Percentiles rank a stretch among this genome's conserved stretches.
Conservation (phyloP, 2,329 filamentous ascomycete species). For the Fusarium oligoseptatum region DNA sequence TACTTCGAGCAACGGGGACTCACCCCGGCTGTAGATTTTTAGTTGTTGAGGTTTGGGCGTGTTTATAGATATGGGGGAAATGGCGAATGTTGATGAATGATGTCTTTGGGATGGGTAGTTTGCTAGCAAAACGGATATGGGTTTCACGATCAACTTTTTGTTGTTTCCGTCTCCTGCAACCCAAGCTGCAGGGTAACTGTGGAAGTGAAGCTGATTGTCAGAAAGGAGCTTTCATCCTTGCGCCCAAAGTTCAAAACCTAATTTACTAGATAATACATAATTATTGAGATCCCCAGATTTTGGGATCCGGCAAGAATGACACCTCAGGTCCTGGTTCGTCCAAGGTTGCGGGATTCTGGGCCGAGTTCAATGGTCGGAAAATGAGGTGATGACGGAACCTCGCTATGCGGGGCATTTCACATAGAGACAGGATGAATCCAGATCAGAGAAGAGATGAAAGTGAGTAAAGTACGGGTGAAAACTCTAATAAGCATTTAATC, state of each 20-base stretch:
- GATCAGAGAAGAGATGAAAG: not conserved
- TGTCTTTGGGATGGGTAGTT: slow-evolving; percentile 2
- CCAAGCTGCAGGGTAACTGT: not conserved
- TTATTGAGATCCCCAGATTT: not conserved
- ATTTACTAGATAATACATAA: not conserved
- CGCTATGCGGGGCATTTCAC: not conserved
- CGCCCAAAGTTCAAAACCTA: too few relatives aligned
- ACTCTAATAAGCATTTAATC: not conserved
- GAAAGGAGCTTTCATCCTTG: not conserved
- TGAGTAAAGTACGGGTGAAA: not conserved
- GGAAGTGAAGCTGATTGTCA: not conserved
- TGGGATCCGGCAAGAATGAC: not conserved
- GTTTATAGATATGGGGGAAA: slow-evolving; percentile 23
- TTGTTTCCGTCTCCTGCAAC: not conserved
- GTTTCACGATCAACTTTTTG: not conserved
- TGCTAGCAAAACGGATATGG: slow-evolving; percentile 10
- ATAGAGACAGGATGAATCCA: not conserved
- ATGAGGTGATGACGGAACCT: not conserved
- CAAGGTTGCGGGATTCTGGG: not conserved
- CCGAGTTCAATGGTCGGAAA: not conserved
- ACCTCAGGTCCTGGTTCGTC: not conserved
- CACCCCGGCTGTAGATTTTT: slow-evolving; percentile 31
- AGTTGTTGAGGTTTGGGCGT: not conserved
- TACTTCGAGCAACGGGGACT: slow-evolving; percentile 47
- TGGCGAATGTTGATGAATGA: slow-evolving; percentile 24